phyloP scores from a whole-genome alignment of 352 stramenopile genomes.

The Globisporangium recalcitrans region DNA sequence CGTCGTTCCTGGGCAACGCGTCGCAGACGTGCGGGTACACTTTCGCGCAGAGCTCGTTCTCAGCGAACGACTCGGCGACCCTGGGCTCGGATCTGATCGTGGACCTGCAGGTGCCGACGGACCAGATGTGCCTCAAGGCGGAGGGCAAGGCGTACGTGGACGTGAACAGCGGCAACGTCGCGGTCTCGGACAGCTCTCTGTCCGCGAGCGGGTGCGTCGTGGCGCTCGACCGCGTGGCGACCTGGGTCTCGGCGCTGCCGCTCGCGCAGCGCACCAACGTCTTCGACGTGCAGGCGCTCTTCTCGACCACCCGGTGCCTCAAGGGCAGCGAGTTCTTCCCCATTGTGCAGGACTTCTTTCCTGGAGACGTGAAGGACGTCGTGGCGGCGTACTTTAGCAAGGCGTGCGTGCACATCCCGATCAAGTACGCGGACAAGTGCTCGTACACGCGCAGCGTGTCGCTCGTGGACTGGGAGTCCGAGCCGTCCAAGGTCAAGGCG shows the following conservation, averaged over 20 bases:
- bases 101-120: conserved; percentile 44
- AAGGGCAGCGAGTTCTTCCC: conserved; percentile 37
- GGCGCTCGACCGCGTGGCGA: conserved; percentile 38
- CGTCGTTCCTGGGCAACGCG: conserved; percentile 29
- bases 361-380: conserved; percentile 20
- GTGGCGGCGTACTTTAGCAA: conserved; percentile 31
- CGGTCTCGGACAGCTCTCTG: conserved; percentile 16
- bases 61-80: conserved; percentile 26
- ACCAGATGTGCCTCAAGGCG: conserved; percentile 46
- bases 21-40: conserved; percentile 53
- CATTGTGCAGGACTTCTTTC: conserved; percentile 32
- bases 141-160: conserved; percentile 46
- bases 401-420: conserved; percentile 45
- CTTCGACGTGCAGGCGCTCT: conserved; percentile 36
- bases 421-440: conserved; percentile 50
- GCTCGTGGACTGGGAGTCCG: conserved; percentile 47
- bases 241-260: conserved; percentile 38
- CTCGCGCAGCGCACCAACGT: conserved; percentile 22
- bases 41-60: conserved; percentile 31
- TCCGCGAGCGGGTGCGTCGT: conserved; percentile 44
- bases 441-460: conserved; percentile 37
- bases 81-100: conserved; percentile 31
- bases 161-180: conserved; percentile 26
- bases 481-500: conserved; percentile 24
- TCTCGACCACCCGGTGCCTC: conserved; percentile 35